Conservation (phyloP, 208 protist genomes). For the Trypanosoma vivax region DNA sequence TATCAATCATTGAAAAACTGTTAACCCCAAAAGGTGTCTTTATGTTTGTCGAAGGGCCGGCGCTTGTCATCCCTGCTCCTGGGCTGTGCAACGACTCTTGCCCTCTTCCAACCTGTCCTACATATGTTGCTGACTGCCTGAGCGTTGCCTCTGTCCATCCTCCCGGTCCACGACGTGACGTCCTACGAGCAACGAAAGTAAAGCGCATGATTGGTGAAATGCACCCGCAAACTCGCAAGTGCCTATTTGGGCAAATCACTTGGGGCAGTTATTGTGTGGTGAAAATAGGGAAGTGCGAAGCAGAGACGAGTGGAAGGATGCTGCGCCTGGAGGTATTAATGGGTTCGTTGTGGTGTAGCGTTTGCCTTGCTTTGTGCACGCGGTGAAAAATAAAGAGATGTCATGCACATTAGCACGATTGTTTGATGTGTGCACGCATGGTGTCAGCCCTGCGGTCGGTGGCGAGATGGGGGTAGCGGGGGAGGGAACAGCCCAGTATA, state of each 20-base stretch:
- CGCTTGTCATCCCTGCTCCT: background rate
- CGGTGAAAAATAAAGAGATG: background rate
- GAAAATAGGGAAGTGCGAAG: background rate
- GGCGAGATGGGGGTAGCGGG: too few species aligned
- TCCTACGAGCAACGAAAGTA: slow-evolving; percentile 24
- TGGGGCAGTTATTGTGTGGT: background rate
- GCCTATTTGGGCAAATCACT: background rate
- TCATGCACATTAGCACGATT: background rate
- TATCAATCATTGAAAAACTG: slow-evolving; percentile 59
- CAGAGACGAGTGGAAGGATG: background rate
- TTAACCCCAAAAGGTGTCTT: slow-evolving; percentile 40
- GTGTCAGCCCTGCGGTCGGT: too few species aligned
- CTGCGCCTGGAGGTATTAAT: background rate
- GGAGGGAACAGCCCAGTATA: too few species aligned
- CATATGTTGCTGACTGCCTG: slow-evolving; percentile 1
- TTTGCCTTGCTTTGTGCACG: background rate
- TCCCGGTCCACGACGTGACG: slow-evolving; percentile 52
- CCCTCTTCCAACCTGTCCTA: background rate
- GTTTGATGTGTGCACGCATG: too few species aligned
- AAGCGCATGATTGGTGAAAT: slow-evolving; percentile 10
- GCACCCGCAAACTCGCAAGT: too few species aligned
- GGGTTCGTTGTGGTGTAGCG: background rate
- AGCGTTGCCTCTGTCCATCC: slow-evolving; percentile 43
- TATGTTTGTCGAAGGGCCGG: slow-evolving; percentile 14
- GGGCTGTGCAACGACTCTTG: background rate